phyloP scores from a whole-genome alignment of 108 stramenopile genomes.

The Pseudonitzschia multistriata region DNA sequence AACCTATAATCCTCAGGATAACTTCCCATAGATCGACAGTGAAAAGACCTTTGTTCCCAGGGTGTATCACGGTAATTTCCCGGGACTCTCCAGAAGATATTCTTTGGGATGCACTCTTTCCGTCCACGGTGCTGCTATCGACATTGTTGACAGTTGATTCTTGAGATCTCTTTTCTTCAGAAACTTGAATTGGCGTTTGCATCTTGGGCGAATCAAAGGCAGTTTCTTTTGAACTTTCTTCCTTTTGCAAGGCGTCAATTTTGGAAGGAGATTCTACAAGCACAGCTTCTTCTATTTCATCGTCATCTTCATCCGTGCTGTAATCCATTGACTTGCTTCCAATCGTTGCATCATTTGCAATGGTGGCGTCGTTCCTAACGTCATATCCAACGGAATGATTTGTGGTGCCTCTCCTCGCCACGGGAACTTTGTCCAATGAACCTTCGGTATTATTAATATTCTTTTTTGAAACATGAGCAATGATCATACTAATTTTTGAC shows the following conservation, averaged over 20 bases:
- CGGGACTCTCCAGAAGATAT: conserved; percentile 50
- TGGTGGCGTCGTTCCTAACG: neutral
- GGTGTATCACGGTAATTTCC: conserved; percentile 30
- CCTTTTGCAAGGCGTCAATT: neutral
- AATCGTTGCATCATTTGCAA: neutral
- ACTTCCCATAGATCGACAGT: conserved; percentile 53
- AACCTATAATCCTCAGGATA: conserved; percentile 52
- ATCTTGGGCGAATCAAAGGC: neutral
- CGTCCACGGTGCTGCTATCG: neutral
- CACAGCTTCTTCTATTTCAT: neutral
- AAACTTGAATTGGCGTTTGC: neutral
- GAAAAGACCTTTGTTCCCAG: conserved; percentile 41
- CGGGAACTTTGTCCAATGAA: neutral
- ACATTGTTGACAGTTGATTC: neutral
- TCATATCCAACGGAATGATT: neutral
- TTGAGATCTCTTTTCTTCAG: neutral
- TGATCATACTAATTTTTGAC: conserved; percentile 60
- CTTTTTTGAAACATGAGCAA: conserved; percentile 17
- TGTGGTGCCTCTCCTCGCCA: neutral
- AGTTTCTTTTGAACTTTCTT: neutral
- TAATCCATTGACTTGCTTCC: neutral
- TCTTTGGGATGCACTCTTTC: conserved; percentile 23
- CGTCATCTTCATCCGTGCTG: neutral
- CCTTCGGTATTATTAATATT: neutral
- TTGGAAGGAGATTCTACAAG: neutral